These are phyloP conservation scores for Ophiostoma angusticollis DNA, from an alignment of 2,329 filamentous ascomycete species.

Conservation along the genomic window DNA sequence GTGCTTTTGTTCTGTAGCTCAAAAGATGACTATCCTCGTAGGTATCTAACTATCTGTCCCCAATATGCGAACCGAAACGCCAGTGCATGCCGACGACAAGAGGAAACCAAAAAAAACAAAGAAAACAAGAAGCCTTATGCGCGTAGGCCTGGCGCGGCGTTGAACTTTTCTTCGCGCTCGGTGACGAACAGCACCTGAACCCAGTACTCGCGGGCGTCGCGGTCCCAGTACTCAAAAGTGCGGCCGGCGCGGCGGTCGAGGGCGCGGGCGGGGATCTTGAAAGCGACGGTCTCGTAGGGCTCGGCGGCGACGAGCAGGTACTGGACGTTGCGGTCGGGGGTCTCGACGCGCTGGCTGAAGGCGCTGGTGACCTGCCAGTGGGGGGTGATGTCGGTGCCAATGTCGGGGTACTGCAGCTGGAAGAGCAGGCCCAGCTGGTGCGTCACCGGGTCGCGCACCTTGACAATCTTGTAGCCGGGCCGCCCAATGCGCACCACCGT, in stretches of 20 bases:
- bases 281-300: slow-evolving; percentile 93
- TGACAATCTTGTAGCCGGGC: slow-evolving; percentile 96
- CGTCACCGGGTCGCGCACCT: slow-evolving; percentile 79
- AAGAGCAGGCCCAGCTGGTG: slow-evolving; percentile 86
- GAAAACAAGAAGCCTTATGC: no score
- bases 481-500: slow-evolving; percentile 91
- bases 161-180: slow-evolving; percentile 84
- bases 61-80: no score
- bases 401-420: slow-evolving; percentile 91
- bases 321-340: slow-evolving; percentile 87
- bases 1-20: no score
- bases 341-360: slow-evolving; percentile 89
- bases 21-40: no score
- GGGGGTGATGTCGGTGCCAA: slow-evolving; percentile 59
- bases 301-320: slow-evolving; percentile 92
- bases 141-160: slow-evolving; percentile 51
- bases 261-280: slow-evolving; percentile 90
- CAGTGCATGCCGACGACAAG: no score
- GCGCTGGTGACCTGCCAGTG: slow-evolving; percentile 95
- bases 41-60: no score
- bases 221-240: slow-evolving; percentile 92
- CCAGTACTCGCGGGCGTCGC: slow-evolving; percentile 94
- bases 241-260: slow-evolving; percentile 78
- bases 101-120: no score
- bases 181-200: slow-evolving; percentile 97